These are phyloP conservation scores for Trichophyton benhamiae DNA, from an alignment of 2,329 filamentous ascomycete species.

Conservation along the genomic window DNA sequence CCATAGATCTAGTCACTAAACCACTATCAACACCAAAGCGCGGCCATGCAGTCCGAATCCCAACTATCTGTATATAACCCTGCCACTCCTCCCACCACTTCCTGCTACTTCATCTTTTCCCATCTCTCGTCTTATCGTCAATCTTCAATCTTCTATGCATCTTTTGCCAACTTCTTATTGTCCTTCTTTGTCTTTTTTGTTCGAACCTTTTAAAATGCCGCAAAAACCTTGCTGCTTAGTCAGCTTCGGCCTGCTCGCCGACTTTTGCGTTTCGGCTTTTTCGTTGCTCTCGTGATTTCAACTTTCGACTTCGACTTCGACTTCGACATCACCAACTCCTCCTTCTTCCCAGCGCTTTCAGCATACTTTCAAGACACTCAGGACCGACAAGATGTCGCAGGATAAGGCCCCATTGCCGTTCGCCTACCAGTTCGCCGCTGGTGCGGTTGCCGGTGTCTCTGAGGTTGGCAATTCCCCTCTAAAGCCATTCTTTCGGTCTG, in stretches of 20 bases:
- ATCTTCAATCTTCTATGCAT: background rate
- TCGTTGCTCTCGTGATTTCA: background rate
- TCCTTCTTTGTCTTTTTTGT: background rate
- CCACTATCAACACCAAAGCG: background rate
- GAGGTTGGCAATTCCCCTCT: conserved; percentile 51
- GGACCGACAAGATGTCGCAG: conserved; percentile 44
- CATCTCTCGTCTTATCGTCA: background rate
- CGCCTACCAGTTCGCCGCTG: conserved; percentile 87
- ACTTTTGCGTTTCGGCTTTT: background rate
- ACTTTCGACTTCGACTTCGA: background rate
- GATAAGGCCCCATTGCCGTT: conserved; percentile 73
- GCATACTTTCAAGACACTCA: too few relatives aligned
- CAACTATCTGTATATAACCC: background rate
- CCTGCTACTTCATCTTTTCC: background rate
- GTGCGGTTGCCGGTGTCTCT: conserved; percentile 93
- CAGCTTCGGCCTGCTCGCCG: background rate
- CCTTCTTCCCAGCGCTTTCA: background rate
- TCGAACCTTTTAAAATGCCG: background rate
- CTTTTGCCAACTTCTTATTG: background rate
- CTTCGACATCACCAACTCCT: background rate
- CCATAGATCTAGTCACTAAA: background rate
- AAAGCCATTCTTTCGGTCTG: background rate
- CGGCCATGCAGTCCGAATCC: background rate
- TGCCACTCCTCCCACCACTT: too few relatives aligned
- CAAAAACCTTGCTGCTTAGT: background rate